These are phyloP conservation scores for Tetraselmis chui DNA, from an alignment of 139 green algal species.

Conservation along the genomic window DNA sequence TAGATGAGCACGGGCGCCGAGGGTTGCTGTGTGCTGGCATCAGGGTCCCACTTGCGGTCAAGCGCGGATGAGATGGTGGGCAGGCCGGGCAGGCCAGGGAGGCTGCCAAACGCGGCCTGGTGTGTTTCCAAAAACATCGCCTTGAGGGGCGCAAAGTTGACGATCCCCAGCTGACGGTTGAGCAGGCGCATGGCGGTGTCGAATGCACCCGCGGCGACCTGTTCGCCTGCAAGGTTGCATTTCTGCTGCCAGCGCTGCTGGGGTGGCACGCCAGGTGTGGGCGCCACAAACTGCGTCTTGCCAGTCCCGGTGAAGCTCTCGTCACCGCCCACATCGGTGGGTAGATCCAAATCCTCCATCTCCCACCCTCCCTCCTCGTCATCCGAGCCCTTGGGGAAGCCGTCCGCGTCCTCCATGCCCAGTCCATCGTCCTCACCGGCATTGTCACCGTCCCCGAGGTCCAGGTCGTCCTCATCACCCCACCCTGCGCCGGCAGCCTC, in stretches of 20 bases:
- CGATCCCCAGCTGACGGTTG: slow-evolving; percentile 84
- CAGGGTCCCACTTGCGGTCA: slow-evolving; percentile 61
- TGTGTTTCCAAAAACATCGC: slow-evolving; percentile 79
- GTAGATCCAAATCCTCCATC: slow-evolving; percentile 91
- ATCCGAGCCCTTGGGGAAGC: slow-evolving; percentile 24
- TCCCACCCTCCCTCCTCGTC: slow-evolving; percentile 86
- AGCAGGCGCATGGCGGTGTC: slow-evolving; percentile 88
- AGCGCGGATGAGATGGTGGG: slow-evolving; percentile 55
- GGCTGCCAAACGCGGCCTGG: slow-evolving; percentile 47
- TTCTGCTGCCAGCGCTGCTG: slow-evolving; percentile 79
- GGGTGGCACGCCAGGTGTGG: slow-evolving; percentile 62
- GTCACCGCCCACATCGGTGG: slow-evolving; percentile 37
- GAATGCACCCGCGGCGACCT: slow-evolving; percentile 79
- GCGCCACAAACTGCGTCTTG: slow-evolving; percentile 61
- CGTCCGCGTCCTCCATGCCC: slow-evolving; percentile 1
- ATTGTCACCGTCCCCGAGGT: slow-evolving; percentile 32
- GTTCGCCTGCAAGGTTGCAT: slow-evolving; percentile 69
- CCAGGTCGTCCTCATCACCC: slow-evolving; percentile 74
- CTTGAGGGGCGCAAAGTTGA: slow-evolving; percentile 82
- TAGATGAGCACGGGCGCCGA: slow-evolving; percentile 50
- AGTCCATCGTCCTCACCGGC: slow-evolving; percentile 25
- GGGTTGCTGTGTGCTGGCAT: slow-evolving; percentile 46
- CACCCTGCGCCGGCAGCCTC: slow-evolving; percentile 39
- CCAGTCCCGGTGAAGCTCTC: not conserved
- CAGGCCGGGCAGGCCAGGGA: slow-evolving; percentile 61